A percentile compares a stretch with the other conserved stretches of the same genome.
phyloP scores from a whole-genome alignment of 768 basidiomycete genomes.

The Termitomyces sp. region DNA sequence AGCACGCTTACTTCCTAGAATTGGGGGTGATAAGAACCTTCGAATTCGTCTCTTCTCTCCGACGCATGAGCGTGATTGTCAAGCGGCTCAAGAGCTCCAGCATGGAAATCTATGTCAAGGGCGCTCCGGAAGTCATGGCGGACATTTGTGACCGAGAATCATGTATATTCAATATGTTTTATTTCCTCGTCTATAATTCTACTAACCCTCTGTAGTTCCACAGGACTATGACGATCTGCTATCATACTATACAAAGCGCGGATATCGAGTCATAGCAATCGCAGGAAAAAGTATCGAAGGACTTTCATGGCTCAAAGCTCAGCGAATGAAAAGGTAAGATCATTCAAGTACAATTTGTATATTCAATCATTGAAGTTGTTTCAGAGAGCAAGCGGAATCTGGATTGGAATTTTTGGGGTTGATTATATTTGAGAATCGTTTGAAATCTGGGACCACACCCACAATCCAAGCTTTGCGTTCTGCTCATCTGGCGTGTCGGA shows the following conservation, averaged over 20 bases:
- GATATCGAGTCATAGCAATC: conserved; percentile 96
- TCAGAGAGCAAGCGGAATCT: conserved; percentile 93
- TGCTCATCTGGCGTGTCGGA: conserved; percentile 90
- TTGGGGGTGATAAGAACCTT: conserved; percentile 94
- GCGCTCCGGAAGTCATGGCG: conserved; percentile 97
- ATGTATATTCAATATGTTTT: conserved; percentile 51
- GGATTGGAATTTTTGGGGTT: conserved; percentile 88
- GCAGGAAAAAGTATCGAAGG: conserved; percentile 95
- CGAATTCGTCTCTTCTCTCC: conserved; percentile 90
- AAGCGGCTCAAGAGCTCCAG: conserved; percentile 90
- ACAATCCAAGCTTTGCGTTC: conserved; percentile 85
- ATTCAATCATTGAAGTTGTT: conserved; percentile 1
- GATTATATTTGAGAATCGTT: conserved; percentile 96
- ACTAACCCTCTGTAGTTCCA: conserved; percentile 60
- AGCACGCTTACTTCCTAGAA: conserved; percentile 98
- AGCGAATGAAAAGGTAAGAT: conserved; percentile 86
- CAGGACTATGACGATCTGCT: conserved; percentile 94
- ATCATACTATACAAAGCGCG: conserved; percentile 94
- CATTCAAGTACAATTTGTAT: neutral
- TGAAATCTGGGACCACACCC: conserved; percentile 88
- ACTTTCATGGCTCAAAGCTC: conserved; percentile 95
- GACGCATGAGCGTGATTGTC: conserved; percentile 97
- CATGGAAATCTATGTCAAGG: conserved; percentile 99
- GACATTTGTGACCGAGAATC: conserved; percentile 92
- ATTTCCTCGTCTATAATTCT: neutral